Evolutionary conservation across 2,329 filamentous ascomycete genomes (phyloP), one percentile per base, ranked within the genome.

Genomic region (Diaporthe citriasiana): DNA sequence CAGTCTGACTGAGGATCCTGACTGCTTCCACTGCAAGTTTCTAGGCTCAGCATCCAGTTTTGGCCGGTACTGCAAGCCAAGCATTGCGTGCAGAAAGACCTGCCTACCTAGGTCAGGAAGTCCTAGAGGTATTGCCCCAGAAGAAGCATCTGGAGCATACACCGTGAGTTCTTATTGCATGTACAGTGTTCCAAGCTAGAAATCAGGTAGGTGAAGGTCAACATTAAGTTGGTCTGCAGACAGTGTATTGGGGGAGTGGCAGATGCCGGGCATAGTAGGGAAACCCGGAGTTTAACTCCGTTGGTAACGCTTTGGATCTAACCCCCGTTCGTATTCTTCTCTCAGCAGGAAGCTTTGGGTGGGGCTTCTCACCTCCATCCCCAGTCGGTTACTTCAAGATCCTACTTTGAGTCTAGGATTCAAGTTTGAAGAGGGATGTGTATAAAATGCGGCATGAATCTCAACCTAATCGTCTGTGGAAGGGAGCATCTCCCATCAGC

Each of bases 291-390:
- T 30, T 70, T 51, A 71, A 60, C 13, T 71, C 55, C 69, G 55
- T 22, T 19, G 40, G 19, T 33, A 57, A 9, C 15, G 6, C 13
- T 40, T 57, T 57, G 53, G 38, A 25, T 56, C 68, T 70, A 70
- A 70, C 68, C 68, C 19, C 9, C 40, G 38, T 70, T 70, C 53
- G 53, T 59, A 59, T 70, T 70, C 35, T 59, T 7, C 13, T 12
- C 15, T 15, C 5, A 17, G 12, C 53, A 59, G 38, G 30, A 15
- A 27, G 22, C 45, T 51, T 51, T 27, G 33, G 12, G 17, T 27
- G 25, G 51, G 40, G 25, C 25, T n/a, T 47, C n/a, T 45, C 35
- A 15, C 59, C 1, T 40, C 6, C n/a, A 59, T 70, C 22, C n/a
- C 22, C 40, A 38, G 42, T 57, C 27, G 13, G 25, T 33, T 47